These are phyloP conservation scores for Ogataea methylovora DNA, from an alignment of 805 yeast species.

Conservation along the genomic window DNA sequence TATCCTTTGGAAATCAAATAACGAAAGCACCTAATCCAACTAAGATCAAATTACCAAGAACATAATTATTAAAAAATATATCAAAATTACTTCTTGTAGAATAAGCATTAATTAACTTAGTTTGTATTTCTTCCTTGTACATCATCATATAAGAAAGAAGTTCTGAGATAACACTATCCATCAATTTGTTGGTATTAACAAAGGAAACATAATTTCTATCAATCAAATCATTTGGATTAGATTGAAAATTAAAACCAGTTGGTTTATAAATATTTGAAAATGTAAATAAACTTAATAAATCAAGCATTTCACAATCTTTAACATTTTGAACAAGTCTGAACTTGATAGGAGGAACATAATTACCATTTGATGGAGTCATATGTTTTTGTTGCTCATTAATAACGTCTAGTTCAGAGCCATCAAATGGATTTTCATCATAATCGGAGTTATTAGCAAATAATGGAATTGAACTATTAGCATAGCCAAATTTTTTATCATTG, in stretches of 20 bases:
- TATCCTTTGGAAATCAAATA: conserved; percentile 11
- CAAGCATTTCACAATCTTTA: conserved; percentile 33
- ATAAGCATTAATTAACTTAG: conserved; percentile 20
- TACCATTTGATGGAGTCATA: conserved; percentile 19
- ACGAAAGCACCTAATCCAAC: conserved; percentile 31
- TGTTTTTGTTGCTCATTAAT: conserved; percentile 17
- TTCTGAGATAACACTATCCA: conserved; percentile 22
- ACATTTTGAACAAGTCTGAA: conserved; percentile 40
- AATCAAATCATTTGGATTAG: conserved; percentile 1
- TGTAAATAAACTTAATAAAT: conserved; percentile 17
- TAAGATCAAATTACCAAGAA: conserved; percentile 27
- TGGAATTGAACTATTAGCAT: conserved; percentile 11
- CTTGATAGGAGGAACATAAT: conserved; percentile 27
- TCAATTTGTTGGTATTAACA: conserved; percentile 21
- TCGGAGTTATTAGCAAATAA: conserved; percentile 8
- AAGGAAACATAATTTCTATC: conserved; percentile 7
- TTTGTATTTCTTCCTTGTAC: conserved; percentile 26
- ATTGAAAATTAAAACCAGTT: neutral
- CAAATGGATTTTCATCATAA: conserved; percentile 17
- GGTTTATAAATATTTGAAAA: conserved; percentile 11
- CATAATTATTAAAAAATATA: conserved; percentile 30
- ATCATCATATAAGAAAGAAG: conserved; percentile 18
- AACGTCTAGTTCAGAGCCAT: conserved; percentile 17
- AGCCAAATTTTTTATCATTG: conserved; percentile 35
- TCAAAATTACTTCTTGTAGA: conserved; percentile 25